A percentile compares a stretch with the other conserved stretches of the same genome.
Conservation (phyloP, 352 stramenopile species). For the Salisapilia sapeloensis region DNA sequence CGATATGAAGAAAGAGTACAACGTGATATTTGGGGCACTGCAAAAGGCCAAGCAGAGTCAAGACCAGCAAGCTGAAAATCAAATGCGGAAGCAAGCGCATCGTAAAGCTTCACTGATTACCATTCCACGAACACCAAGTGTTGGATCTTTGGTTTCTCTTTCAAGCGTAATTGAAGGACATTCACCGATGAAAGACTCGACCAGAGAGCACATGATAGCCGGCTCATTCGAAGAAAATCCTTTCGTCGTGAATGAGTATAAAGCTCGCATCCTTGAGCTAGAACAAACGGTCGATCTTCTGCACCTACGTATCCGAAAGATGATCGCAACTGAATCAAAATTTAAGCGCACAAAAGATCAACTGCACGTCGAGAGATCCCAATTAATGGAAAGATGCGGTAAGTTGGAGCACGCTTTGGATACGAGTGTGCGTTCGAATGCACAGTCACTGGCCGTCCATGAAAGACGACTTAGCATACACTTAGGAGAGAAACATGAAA, state of each 20-base stretch:
- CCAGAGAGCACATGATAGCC: too few species aligned
- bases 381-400: conserved; percentile 27
- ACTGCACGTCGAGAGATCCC: conserved; percentile 21
- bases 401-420: conserved; percentile 27
- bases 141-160: too few species aligned
- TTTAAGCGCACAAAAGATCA: conserved; percentile 54
- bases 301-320: conserved; percentile 56
- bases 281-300: conserved; percentile 37
- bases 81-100: too few species aligned
- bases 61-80: too few species aligned
- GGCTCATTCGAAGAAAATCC: conserved; percentile 60
- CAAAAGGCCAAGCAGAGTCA: conserved; percentile 37
- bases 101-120: too few species aligned
- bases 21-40: conserved; percentile 41
- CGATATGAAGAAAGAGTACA: conserved; percentile 58
- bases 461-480: neutral
- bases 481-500: neutral
- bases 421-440: conserved; percentile 11
- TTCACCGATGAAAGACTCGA: too few species aligned
- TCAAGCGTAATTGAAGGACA: too few species aligned
- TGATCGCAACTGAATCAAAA: conserved; percentile 61
- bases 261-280: conserved; percentile 23
- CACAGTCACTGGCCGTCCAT: conserved; percentile 8
- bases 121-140: too few species aligned
- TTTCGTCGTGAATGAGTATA: conserved; percentile 50